Conservation (phyloP, 768 basidiomycete species). For the Cystofilobasidium macerans region DNA sequence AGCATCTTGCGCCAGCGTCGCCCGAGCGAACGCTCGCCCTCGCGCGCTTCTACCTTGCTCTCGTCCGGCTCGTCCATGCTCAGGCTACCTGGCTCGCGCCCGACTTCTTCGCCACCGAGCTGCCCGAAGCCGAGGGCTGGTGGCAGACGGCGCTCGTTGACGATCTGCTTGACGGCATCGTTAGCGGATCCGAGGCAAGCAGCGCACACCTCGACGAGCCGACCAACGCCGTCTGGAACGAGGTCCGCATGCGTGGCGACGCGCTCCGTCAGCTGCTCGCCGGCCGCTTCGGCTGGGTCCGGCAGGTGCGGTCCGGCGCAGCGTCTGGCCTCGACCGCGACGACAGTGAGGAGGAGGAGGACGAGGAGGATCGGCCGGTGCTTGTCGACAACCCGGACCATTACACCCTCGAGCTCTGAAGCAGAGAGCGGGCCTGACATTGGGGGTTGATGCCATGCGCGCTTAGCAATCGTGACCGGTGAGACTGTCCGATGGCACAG, state of each 20-base stretch:
- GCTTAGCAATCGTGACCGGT: too few relatives aligned
- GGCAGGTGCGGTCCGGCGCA: neutral
- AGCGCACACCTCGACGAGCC: neutral
- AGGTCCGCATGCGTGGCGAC: neutral
- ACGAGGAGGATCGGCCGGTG: constrained; percentile 19
- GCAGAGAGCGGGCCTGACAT: too few relatives aligned
- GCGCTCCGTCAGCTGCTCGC: neutral
- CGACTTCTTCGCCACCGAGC: constrained; percentile 11
- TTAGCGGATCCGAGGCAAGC: neutral
- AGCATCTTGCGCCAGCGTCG: neutral
- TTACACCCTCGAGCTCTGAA: too few relatives aligned
- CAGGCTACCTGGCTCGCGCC: constrained; percentile 6
- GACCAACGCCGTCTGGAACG: neutral
- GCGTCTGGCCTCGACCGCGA: neutral
- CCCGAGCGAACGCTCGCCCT: constrained; percentile 8
- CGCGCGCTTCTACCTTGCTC: neutral
- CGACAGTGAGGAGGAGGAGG: constrained; percentile 10
- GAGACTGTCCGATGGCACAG: too few relatives aligned
- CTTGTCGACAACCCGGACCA: constrained; percentile 6
- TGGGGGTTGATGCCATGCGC: too few relatives aligned
- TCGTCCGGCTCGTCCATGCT: constrained; percentile 6
- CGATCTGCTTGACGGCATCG: neutral
- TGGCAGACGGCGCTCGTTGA: neutral
- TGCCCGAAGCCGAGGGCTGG: constrained; percentile 19
- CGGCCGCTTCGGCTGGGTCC: constrained; percentile 17